Conservation (phyloP, 768 basidiomycete species). For the Lepiota brunneoincarnata region DNA sequence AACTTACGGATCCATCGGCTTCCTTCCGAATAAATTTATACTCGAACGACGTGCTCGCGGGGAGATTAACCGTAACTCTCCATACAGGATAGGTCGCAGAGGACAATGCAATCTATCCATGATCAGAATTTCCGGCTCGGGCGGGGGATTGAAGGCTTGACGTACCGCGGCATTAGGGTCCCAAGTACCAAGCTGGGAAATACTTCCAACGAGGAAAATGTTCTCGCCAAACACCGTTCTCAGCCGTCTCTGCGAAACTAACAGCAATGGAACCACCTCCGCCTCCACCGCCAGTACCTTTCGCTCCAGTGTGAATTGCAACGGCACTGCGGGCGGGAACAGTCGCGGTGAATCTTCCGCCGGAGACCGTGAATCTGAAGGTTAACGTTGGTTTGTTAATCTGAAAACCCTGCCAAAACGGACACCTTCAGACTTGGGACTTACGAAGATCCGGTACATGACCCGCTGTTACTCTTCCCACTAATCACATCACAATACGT, state of each 20-base stretch:
- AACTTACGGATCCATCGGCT: conserved; percentile 44
- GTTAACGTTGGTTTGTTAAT: neutral
- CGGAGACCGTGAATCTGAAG: conserved; percentile 47
- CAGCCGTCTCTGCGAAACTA: conserved; percentile 52
- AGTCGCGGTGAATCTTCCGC: conserved; percentile 47
- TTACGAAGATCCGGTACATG: conserved; percentile 52
- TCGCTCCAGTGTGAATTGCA: conserved; percentile 51
- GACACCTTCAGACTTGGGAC: conserved; percentile 15
- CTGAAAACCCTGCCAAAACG: neutral
- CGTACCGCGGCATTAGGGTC: conserved; percentile 42
- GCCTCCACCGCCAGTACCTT: conserved; percentile 26
- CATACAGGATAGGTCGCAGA: conserved; percentile 53
- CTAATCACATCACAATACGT: conserved; percentile 65
- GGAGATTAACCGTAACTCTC: conserved; percentile 48
- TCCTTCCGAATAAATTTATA: conserved; percentile 65
- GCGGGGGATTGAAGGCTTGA: neutral
- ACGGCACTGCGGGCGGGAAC: conserved; percentile 51
- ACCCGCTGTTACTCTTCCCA: conserved; percentile 36
- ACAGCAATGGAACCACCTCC: conserved; percentile 31
- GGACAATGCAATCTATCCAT: conserved; percentile 45
- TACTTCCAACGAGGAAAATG: conserved; percentile 56
- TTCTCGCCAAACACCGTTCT: conserved; percentile 60
- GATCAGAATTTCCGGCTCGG: neutral
- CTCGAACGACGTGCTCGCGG: conserved; percentile 46
- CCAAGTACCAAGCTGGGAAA: conserved; percentile 56